A percentile compares a stretch with the other conserved stretches of the same genome.
Evolutionary conservation across 2,329 filamentous ascomycete species (phyloP).

Genomic region (Ophiostoma pallidulum): DNA sequence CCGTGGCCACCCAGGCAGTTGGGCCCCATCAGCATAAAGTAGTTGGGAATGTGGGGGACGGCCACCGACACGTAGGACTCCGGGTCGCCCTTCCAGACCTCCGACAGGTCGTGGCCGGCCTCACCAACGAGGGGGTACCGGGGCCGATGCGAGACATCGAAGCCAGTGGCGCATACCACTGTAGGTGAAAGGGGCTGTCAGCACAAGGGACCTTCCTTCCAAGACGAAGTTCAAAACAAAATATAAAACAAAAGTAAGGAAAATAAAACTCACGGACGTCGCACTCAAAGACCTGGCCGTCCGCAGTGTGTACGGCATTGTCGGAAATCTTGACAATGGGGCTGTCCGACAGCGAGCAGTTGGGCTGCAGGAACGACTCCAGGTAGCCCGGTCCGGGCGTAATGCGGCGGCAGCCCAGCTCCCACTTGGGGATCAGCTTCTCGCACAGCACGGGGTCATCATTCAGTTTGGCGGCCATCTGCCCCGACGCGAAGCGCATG

Average conservation of each 20-base stretch:
- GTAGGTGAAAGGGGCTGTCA: not conserved
- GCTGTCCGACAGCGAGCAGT: constrained; percentile 32
- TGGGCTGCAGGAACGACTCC: constrained; percentile 31
- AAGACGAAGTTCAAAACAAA: no score
- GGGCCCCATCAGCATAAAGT: constrained; percentile 10
- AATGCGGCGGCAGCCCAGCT: constrained; percentile 31
- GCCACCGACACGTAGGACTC: constrained; percentile 3
- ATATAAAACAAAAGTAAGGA: no score
- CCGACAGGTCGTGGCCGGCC: constrained; percentile 6
- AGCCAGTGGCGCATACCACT: constrained; percentile 30
- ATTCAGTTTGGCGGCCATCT: constrained; percentile 6
- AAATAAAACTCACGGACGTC: constrained; percentile 15
- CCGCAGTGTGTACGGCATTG: constrained; percentile 22
- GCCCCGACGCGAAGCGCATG: not conserved
- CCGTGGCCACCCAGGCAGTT: constrained; percentile 10
- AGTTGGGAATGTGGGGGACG: constrained; percentile 11
- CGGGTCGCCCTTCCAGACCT: constrained; percentile 13
- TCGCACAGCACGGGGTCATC: constrained; percentile 5
- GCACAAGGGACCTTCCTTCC: no score
- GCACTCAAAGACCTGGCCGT: constrained; percentile 21
- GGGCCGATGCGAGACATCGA: constrained; percentile 22
- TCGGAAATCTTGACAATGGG: constrained; percentile 28
- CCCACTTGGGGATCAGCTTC: constrained; percentile 8
- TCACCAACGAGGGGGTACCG: constrained; percentile 22
- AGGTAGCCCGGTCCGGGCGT: constrained; percentile 34